Evolutionary conservation across 306 rosid species (phyloP), one percentile per base, ranked within the genome.

Genomic region (Albizia julibrissin): DNA sequence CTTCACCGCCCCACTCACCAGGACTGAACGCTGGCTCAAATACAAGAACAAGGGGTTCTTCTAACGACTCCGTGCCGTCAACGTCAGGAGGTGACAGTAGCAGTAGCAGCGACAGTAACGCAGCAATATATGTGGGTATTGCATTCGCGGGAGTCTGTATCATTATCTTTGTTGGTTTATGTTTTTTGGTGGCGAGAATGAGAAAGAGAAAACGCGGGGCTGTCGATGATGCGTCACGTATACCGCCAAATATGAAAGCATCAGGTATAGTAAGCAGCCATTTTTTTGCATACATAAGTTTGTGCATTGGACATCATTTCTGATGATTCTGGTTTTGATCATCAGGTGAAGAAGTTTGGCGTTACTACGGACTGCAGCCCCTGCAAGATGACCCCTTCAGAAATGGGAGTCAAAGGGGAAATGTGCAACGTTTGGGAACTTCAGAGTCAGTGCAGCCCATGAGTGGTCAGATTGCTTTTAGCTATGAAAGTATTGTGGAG

Each of bases 401-500:
- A 34, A 91, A 86, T 81, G 95, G 83, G 74, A 86, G 79, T 18
- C 62, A 72, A 69, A 91, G 69, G 62, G 87, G 83, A 26, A 84
- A 72, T 69, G 49, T 21, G 46, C 56, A 74, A 24, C 59, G 73
- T 54, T 75, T 85, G 47, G 87, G 79, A 40, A 83, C 85, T 47
- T 10, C 80, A 43, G 97, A 93, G 2, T 67, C 92, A 3, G 62
- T 82, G 1, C 78, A 74, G 78, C 81, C 79, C 69, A 87, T 26
- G 76, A 84, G 71, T 58, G 72, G 78, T 12, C 89, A 88, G 64
- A 65, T 82, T 52, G 84, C 69, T 82, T 95, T 95, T 82, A 87
- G 83, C 88, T 95, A 91, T 43, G 99, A 93, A 33, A 89, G 78
- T 50, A 21, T 92, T 79, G 84, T 84, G 91, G 96, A 93, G 71